Evolutionary conservation across 2,329 filamentous ascomycete genomes (phyloP), one percentile per base, ranked within the genome.

Genomic region (Exutisphaerella laricina): DNA sequence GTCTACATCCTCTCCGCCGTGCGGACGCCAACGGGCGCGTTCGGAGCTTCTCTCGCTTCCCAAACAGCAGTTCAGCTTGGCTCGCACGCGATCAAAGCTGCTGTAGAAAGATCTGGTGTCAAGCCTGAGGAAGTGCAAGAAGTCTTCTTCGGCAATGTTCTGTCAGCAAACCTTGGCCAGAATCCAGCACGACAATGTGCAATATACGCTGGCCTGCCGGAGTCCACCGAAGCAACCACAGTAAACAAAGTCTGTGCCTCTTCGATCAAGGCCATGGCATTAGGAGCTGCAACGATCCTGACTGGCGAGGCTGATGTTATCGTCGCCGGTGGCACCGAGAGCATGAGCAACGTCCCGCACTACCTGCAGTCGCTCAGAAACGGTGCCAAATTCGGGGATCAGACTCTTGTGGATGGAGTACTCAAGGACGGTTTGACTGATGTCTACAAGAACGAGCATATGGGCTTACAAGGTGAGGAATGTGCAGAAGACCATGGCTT

Each of bases 161-260:
- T 98, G 60, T 94, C 89, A 47, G 92, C 90, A 66, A 89, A 90
- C 67, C 78, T 97, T 58, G 92, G 92, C 53, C 92, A 98, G 72
- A 94, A 94, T 64, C 92, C 94, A 55, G 89, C 92, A 57, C 84
- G 92, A 61, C 92, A 98, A 73, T 94, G 86, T 69, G 88, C 89
- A 59, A 78, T 98, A 61, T 80, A 82, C 59, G 92, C 88, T 61
- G 92, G 92, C 50, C 85, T 98, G 53, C 72, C 80, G 41, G 77
- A 94, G 52, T 77, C 78, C 41, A 85, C 85, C 53, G 79, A 94
- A 57, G 85, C 84, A 70, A 98, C 92, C 33, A 94, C 89, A 39
- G 80, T 98, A 63, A 98, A 98, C 83, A 98, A 98, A 75, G 92
- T 98, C 65, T 98, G 92, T 78, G 92, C 92, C 53, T 96, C 89